phyloP scores from a whole-genome alignment of 805 yeast genomes.

The Zygotorulaspora sp. region DNA sequence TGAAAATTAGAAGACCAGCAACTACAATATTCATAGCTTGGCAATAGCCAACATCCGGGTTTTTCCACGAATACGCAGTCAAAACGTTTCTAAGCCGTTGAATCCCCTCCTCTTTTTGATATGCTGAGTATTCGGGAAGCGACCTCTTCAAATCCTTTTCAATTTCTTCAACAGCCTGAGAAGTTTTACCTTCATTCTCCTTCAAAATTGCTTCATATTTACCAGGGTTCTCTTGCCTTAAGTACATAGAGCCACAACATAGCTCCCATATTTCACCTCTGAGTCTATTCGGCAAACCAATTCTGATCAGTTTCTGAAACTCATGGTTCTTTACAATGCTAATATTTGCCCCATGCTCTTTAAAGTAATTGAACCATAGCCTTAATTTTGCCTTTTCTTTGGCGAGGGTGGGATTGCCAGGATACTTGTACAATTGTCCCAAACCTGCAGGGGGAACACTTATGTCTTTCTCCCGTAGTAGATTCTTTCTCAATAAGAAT shows the following conservation, averaged over 20 bases:
- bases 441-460: constrained; percentile 76
- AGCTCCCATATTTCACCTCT: constrained; percentile 97
- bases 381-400: constrained; percentile 83
- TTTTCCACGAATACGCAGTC: constrained; percentile 93
- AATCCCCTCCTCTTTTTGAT: constrained; percentile 83
- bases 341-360: constrained; percentile 78
- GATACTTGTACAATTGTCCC: constrained; percentile 79
- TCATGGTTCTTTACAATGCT: constrained; percentile 68
- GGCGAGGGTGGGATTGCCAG: constrained; percentile 75
- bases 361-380: constrained; percentile 88
- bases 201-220: constrained; percentile 56
- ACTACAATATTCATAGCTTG: constrained; percentile 97
- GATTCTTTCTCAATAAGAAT: constrained; percentile 57
- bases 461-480: constrained; percentile 36
- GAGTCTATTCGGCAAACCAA: constrained; percentile 89
- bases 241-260: constrained; percentile 78
- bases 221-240: constrained; percentile 57
- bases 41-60: constrained; percentile 96
- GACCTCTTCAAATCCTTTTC: constrained; percentile 94
- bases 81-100: constrained; percentile 78
- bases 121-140: constrained; percentile 92
- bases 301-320: constrained; percentile 78
- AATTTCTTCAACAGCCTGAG: constrained; percentile 91
- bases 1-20: constrained; percentile 72
- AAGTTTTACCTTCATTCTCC: constrained; percentile 57